Evolutionary conservation across 1,284 basidiomycete species (phyloP).

Genomic region (Moniliophthora roreri): DNA sequence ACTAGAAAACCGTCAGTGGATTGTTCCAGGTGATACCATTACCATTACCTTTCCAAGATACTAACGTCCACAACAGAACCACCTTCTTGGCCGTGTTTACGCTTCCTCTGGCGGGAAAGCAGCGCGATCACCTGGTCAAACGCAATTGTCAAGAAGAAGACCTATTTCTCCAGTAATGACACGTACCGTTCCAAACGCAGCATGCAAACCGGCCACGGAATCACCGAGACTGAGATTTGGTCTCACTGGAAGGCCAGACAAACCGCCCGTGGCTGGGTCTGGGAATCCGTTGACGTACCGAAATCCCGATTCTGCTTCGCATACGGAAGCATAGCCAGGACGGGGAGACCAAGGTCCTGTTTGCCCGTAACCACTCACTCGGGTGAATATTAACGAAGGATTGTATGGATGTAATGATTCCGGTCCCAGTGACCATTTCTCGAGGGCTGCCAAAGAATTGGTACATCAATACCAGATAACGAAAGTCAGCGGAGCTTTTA

Average conservation of each 20-base stretch:
- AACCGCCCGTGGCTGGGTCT: slow-evolving; percentile 48
- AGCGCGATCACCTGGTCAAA: slow-evolving; percentile 65
- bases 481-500: not conserved
- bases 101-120: slow-evolving; percentile 46
- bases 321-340: slow-evolving; percentile 71
- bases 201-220: slow-evolving; percentile 68
- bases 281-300: slow-evolving; percentile 69
- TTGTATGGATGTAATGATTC: slow-evolving; percentile 54
- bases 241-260: slow-evolving; percentile 61
- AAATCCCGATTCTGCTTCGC: slow-evolving; percentile 73
- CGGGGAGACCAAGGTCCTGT: slow-evolving; percentile 70
- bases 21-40: too few species aligned
- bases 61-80: slow-evolving; percentile 72
- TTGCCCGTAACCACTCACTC: slow-evolving; percentile 73
- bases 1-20: too few species aligned
- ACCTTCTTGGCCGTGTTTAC: slow-evolving; percentile 32
- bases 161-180: not conserved
- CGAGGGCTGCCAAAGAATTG: slow-evolving; percentile 51
- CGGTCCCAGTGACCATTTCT: slow-evolving; percentile 68
- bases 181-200: slow-evolving; percentile 68
- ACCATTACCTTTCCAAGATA: slow-evolving; percentile 63
- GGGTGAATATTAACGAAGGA: slow-evolving; percentile 67
- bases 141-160: not conserved
- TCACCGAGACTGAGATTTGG: slow-evolving; percentile 74
- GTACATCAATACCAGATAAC: not conserved